Evolutionary conservation across 2,329 filamentous ascomycete genomes (phyloP), one percentile per base, ranked within the genome.

Genomic region (Trichoderma koningiopsis): DNA sequence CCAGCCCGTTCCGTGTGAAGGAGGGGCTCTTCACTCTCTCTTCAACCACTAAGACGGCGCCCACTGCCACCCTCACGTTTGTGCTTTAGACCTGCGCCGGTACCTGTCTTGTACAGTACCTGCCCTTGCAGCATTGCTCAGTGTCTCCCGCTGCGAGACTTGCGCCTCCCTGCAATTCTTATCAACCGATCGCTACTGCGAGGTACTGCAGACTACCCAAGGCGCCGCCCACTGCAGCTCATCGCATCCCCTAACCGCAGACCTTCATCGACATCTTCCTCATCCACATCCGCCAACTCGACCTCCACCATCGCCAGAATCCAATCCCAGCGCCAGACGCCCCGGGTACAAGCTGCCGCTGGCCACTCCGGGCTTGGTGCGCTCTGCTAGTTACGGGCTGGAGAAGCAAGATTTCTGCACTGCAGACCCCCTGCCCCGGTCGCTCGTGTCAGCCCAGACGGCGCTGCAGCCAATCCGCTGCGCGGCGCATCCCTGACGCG

Each of bases 391-490:
- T 68, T 65, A 43, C 61, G 53, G 68, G 68, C 68, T 69, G 57
- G 68, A 70, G 57, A 70, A 70, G 58, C 56, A 68, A 60, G 62
- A 47, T 70, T 68, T 68, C 68, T 70, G 63, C 68, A 70, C 33
- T 56, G 49, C 63, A 49, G 31, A 14, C 29, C 53, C 47, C 55
- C 60, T 35, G 58, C 66, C 69, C 66, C 61, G 40, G 57, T 71
- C 64, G 66, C 69, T 71, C 60, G 57, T 68, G 71, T 72, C 63
- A 68, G 69, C 67, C 70, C 37, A 62, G 68, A 70, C 69, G 33
- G 55, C 63, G 31, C 47, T 58, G 49, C 62, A 68, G 60, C 66
- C 72, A 69, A 70, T 71, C 70, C 63, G 63, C 53, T 56, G 66
- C 27, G 57, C 47, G 8, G 37, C 56, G 27, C 64, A 59, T 53